A percentile compares a stretch with the other conserved stretches of the same genome.
These are phyloP conservation scores for Tremellales sp. DNA, from an alignment of 1,284 basidiomycete species.

Conservation along the genomic window DNA sequence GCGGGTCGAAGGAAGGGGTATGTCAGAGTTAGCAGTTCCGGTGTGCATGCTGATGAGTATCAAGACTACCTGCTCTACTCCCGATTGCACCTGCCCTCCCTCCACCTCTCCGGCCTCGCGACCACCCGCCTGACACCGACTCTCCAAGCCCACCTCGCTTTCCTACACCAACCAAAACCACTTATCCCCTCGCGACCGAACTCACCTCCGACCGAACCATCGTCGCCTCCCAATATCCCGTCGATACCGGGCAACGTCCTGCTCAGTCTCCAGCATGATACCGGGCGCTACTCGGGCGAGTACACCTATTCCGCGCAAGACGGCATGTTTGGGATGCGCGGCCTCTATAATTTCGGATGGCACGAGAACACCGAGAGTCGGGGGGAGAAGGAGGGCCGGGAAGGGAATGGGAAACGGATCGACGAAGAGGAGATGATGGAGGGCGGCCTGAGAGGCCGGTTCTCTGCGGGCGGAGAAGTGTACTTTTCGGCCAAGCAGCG, in stretches of 20 bases:
- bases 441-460: constrained; percentile 80
- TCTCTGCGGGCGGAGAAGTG: constrained; percentile 88
- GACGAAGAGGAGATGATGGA: constrained; percentile 88
- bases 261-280: constrained; percentile 84
- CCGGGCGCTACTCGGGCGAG: constrained; percentile 87
- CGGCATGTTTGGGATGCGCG: constrained; percentile 81
- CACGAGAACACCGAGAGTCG: constrained; percentile 9
- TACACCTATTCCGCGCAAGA: constrained; percentile 94
- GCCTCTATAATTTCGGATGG: constrained; percentile 88
- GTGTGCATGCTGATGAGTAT: constrained; percentile 2
- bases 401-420: constrained; percentile 56
- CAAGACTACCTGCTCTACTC: constrained; percentile 72
- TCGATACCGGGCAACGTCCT: constrained; percentile 66
- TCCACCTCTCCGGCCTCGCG: constrained; percentile 83
- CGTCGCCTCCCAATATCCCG: constrained; percentile 29
- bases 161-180: constrained; percentile 40
- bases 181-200: constrained; percentile 25
- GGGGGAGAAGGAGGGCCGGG: constrained; percentile 28
- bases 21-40: constrained; percentile 21
- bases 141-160: constrained; percentile 47
- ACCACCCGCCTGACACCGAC: constrained; percentile 64
- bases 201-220: constrained; percentile 55
- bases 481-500: constrained; percentile 91
- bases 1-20: constrained; percentile 71
- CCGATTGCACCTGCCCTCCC: constrained; percentile 81